phyloP scores from a whole-genome alignment of 192 early-diverging fungal species.

The Mortierella hygrophila region DNA sequence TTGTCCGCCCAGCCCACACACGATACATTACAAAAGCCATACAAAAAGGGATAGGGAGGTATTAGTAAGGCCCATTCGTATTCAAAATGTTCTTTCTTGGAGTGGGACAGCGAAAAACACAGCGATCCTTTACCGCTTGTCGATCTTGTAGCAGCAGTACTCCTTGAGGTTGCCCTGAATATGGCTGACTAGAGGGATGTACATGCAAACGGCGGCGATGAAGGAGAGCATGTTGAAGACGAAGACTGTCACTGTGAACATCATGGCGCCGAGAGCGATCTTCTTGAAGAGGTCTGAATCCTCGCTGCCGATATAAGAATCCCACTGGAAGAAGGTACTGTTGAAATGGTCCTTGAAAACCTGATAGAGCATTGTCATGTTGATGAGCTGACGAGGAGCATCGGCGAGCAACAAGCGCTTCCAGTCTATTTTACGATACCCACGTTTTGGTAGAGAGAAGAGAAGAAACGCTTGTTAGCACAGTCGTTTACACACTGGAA shows the following conservation, averaged over 20 bases:
- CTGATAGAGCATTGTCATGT: slow-evolving; percentile 62
- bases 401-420: slow-evolving; percentile 88
- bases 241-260: slow-evolving; percentile 77
- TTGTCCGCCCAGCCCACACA: no score
- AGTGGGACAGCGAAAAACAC: not conserved
- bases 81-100: not conserved
- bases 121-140: slow-evolving; percentile 76
- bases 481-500: not conserved
- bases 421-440: slow-evolving; percentile 68
- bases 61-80: not conserved
- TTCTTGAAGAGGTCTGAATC: slow-evolving; percentile 16
- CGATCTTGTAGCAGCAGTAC: slow-evolving; percentile 89
- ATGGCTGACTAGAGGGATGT: slow-evolving; percentile 81
- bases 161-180: slow-evolving; percentile 93
- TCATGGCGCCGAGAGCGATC: slow-evolving; percentile 56
- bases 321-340: slow-evolving; percentile 28
- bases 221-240: slow-evolving; percentile 65
- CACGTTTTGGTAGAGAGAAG: not conserved
- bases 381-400: slow-evolving; percentile 83
- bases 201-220: slow-evolving; percentile 72
- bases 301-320: not conserved
- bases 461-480: not conserved
- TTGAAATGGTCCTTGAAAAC: slow-evolving; percentile 28
- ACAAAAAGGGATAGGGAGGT: not conserved
- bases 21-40: not conserved